Evolutionary conservation across 495 filamentous ascomycete genomes (phyloP).

Genomic region (Extremus antarcticus): DNA sequence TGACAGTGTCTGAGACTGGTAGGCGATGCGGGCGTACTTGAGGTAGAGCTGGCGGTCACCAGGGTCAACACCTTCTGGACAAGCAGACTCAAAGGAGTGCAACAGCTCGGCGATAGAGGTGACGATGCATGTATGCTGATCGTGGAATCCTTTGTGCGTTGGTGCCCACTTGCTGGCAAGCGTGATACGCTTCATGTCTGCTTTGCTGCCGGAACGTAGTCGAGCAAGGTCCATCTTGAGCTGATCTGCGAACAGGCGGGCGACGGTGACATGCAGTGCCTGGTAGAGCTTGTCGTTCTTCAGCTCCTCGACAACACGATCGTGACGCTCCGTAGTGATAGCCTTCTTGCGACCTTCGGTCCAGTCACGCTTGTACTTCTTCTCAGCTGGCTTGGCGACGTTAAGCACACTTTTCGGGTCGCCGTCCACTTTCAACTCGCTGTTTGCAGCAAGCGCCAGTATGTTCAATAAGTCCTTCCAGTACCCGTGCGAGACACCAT

Average conservation of each 20-base stretch:
- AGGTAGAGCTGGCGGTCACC: constrained; percentile 34
- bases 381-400: constrained; percentile 15
- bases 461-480: constrained; percentile 43
- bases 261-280: constrained; percentile 34
- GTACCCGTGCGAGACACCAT: constrained; percentile 38
- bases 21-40: constrained; percentile 35
- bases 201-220: constrained; percentile 24
- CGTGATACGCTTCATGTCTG: constrained; percentile 30
- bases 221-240: constrained; percentile 32
- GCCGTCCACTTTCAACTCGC: constrained; percentile 24
- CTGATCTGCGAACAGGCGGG: constrained; percentile 40
- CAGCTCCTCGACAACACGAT: constrained; percentile 25
- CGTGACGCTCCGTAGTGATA: constrained; percentile 25
- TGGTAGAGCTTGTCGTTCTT: constrained; percentile 29
- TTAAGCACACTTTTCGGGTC: constrained; percentile 29
- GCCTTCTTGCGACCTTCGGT: constrained; percentile 21
- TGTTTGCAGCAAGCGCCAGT: constrained; percentile 32
- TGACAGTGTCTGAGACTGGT: constrained; percentile 30
- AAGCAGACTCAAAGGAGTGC: constrained; percentile 24
- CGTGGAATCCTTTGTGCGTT: constrained; percentile 34
- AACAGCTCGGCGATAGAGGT: constrained; percentile 40
- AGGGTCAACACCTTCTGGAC: constrained; percentile 10
- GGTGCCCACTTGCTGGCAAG: constrained; percentile 44
- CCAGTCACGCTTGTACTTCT: constrained; percentile 19
- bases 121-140: constrained; percentile 39